Evolutionary conservation across 2,329 filamentous ascomycete genomes (phyloP).

Genomic region (Fusarium udum): DNA sequence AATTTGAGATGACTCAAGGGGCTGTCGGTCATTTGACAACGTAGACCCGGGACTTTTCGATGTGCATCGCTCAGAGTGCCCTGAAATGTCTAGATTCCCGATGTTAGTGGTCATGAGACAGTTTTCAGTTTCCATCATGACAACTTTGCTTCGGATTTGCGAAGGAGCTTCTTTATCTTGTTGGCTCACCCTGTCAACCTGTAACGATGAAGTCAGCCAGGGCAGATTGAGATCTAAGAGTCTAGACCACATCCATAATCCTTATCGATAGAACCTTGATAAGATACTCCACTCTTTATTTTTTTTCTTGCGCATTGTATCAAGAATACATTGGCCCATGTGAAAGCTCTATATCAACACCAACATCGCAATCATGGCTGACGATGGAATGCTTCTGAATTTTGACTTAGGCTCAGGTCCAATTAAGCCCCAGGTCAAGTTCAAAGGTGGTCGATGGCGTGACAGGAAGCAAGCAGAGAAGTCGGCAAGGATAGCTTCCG

Average conservation of each 20-base stretch:
- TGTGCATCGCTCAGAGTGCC: background rate
- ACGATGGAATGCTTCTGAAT: conserved; percentile 95
- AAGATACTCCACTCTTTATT: conserved; percentile 7
- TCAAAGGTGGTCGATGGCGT: conserved; percentile 94
- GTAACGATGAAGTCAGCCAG: background rate
- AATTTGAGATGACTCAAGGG: conserved; percentile 7
- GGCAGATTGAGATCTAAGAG: background rate
- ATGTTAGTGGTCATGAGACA: conserved; percentile 1
- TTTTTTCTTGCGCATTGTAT: conserved; percentile 32
- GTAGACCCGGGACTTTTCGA: conserved; percentile 2
- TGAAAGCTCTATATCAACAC: conserved; percentile 27
- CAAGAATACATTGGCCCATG: conserved; percentile 36
- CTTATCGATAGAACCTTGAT: conserved; percentile 39
- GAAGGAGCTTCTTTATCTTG: background rate
- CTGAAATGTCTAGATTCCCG: background rate
- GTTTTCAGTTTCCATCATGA: background rate
- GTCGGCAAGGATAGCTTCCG: conserved; percentile 44
- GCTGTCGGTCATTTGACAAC: conserved; percentile 26
- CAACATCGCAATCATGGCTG: conserved; percentile 71
- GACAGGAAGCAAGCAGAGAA: conserved; percentile 77
- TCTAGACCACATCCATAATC: background rate
- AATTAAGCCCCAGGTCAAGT: conserved; percentile 68
- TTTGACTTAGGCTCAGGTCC: conserved; percentile 80
- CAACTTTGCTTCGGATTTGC: conserved; percentile 14
- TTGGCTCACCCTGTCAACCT: background rate